Conservation (phyloP, 2,329 filamentous ascomycete species). For the Metarhizium humberi region DNA sequence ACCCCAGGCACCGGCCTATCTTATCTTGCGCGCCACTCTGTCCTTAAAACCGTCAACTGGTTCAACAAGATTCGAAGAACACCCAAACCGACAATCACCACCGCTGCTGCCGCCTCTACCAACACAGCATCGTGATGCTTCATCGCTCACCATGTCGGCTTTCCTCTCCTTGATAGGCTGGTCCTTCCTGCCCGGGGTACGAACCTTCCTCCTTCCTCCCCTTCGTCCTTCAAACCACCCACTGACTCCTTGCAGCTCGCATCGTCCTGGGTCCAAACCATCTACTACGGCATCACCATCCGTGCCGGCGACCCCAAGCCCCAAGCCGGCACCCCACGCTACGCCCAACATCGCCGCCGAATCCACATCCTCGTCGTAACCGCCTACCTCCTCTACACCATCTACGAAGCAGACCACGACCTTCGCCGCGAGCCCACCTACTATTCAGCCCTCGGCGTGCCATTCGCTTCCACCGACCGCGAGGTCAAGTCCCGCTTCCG, state of each 20-base stretch:
- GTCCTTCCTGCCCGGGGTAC: slow-evolving; percentile 46
- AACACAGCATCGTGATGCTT: slow-evolving; percentile 9
- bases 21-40: neutral
- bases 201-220: slow-evolving; percentile 9
- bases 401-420: slow-evolving; percentile 84
- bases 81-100: neutral
- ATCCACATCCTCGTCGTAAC: slow-evolving; percentile 79
- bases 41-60: neutral
- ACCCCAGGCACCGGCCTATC: neutral
- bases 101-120: neutral
- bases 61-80: neutral
- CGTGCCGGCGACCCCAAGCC: slow-evolving; percentile 81
- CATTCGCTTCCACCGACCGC: slow-evolving; percentile 58
- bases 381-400: slow-evolving; percentile 79
- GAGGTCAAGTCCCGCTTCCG: slow-evolving; percentile 80
- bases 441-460: slow-evolving; percentile 68
- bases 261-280: slow-evolving; percentile 65
- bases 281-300: slow-evolving; percentile 83
- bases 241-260: slow-evolving; percentile 48
- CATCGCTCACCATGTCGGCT: slow-evolving; percentile 33
- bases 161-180: slow-evolving; percentile 46
- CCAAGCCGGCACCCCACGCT: slow-evolving; percentile 57
- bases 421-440: slow-evolving; percentile 64
- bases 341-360: slow-evolving; percentile 63
- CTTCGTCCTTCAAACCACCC: neutral